Evolutionary conservation across 148 eudicot genomes (phyloP), one percentile per base, ranked within the genome.

Genomic region (Polygonum aviculare): DNA sequence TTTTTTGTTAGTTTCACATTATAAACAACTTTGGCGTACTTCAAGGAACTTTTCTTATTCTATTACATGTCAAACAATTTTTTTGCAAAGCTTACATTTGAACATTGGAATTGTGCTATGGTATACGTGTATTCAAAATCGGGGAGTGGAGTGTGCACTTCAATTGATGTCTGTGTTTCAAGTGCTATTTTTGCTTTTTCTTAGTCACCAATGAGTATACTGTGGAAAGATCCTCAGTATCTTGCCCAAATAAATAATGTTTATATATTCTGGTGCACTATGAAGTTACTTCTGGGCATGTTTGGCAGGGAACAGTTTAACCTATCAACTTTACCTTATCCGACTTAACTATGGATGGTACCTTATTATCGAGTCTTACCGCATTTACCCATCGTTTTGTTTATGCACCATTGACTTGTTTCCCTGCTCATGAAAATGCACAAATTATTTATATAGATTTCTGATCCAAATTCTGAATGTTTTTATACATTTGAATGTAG

Each of bases 401-500:
- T 41, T n/a, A 48, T 73, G 55, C 59, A 48, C 36, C 41, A 11
- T 47, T 19, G 8, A 73, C 75, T 73, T 73, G 59, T 21, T 4
- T 73, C 59, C 7, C 45, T 26, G 41, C 39, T 33, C 77, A 75
- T 75, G 65, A 18, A 38, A 11, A 44, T 16, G n/a, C 72, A 14
- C 44, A 36, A 49, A 12, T 51, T 2, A 12, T 33, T 54, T 50
- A 62, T 63, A 60, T 60, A 45, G 4, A 48, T 44, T 62, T 33
- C 18, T 52, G 22, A 22, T 33, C 48, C 31, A 39, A 55, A 38
- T 38, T 52, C 73, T 76, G 36, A 76, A 8, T 62, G 48, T 19
- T 75, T 65, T 44, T 67, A 21, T 4, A n/a, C 51, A 26, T 22
- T 38, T n/a, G 18, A 77, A 52, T 69, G 49, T 19, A 77, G 79